Conservation (phyloP, 2,329 filamentous ascomycete genomes). For the Drechslerella coelobrocha region DNA sequence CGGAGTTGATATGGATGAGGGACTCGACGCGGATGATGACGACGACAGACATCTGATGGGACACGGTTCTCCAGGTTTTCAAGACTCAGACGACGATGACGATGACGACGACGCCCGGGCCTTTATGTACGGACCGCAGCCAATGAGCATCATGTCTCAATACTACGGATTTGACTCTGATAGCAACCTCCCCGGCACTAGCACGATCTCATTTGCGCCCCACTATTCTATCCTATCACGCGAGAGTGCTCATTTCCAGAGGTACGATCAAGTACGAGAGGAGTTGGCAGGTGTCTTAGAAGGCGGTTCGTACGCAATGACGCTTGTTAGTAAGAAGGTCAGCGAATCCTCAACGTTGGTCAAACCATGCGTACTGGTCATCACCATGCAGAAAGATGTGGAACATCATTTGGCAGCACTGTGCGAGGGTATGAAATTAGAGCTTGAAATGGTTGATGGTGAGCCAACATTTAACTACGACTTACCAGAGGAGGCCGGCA, state of each 20-base stretch:
- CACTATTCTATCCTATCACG: constrained; percentile 33
- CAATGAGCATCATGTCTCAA: constrained; percentile 25
- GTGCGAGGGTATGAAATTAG: constrained; percentile 33
- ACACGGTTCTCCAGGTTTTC: constrained; percentile 17
- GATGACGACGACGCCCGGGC: constrained; percentile 13
- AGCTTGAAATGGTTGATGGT: constrained; percentile 35
- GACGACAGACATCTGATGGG: constrained; percentile 23
- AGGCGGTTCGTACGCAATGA: constrained; percentile 39
- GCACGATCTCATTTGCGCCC: constrained; percentile 42
- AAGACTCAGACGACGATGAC: constrained; percentile 45
- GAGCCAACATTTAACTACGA: constrained; percentile 45
- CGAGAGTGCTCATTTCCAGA: constrained; percentile 18
- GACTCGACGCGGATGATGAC: constrained; percentile 38
- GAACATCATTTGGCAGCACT: constrained; percentile 16
- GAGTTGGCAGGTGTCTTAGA: constrained; percentile 18
- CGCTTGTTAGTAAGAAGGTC: constrained; percentile 31
- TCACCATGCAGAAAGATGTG: constrained; percentile 23
- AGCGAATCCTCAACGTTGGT: too few species aligned
- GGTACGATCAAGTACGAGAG: constrained; percentile 34
- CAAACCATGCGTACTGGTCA: constrained; percentile 38
- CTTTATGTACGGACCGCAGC: constrained; percentile 25
- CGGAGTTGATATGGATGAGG: constrained; percentile 28
- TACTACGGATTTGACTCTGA: constrained; percentile 39
- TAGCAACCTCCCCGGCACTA: constrained; percentile 37
- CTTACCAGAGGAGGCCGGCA: constrained; percentile 14